Conservation (phyloP, 805 yeast genomes). For the Spathaspora girioi region DNA sequence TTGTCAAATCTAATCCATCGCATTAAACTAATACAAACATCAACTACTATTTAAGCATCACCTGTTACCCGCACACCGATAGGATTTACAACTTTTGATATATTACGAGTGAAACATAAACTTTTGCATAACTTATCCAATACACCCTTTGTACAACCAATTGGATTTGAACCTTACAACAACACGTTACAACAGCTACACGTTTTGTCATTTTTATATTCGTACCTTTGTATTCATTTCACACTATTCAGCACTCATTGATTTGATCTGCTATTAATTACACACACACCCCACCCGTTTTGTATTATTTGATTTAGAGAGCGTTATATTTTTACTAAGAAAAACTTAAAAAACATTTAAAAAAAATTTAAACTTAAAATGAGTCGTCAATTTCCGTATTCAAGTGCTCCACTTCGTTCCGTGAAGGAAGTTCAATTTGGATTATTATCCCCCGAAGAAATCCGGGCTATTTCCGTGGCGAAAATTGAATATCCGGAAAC, state of each 20-base stretch:
- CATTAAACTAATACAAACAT: background rate
- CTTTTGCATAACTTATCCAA: background rate
- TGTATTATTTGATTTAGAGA: conserved; percentile 4
- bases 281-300: background rate
- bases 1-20: background rate
- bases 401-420: conserved; percentile 97
- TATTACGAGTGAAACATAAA: background rate
- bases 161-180: background rate
- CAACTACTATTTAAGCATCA: background rate
- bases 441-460: conserved; percentile 93
- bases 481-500: conserved; percentile 98
- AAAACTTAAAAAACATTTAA: background rate
- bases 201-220: background rate
- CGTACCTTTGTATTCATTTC: background rate
- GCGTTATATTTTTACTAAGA: background rate
- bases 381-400: conserved; percentile 73
- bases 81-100: background rate
- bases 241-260: conserved; percentile 3
- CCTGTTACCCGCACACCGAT: background rate
- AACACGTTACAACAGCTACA: background rate
- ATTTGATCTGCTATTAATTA: conserved; percentile 1
- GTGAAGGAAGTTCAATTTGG: conserved; percentile 99
- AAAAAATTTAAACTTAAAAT: conserved; percentile 12
- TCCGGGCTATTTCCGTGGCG: conserved; percentile 94
- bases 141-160: background rate